Evolutionary conservation across 148 eudicot genomes (phyloP).

Genomic region (Nyssa sinensis): DNA sequence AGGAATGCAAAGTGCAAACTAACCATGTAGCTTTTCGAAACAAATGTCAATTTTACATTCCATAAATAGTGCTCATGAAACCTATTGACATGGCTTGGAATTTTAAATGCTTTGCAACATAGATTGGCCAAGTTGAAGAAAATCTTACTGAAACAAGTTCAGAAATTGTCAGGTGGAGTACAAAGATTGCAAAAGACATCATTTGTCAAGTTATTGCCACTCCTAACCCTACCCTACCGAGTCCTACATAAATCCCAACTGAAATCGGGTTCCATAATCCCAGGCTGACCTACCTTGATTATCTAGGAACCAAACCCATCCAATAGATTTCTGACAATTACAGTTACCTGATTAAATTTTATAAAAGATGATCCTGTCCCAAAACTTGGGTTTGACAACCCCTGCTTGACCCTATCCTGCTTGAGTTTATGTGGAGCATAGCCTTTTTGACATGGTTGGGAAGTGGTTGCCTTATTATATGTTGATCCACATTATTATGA

Average conservation of each 20-base stretch:
- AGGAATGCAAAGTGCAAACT: background rate
- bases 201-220: background rate
- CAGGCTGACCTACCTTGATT: background rate
- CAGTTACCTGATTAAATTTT: background rate
- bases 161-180: background rate
- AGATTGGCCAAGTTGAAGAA: constrained; percentile 3
- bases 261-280: background rate
- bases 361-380: background rate
- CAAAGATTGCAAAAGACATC: background rate
- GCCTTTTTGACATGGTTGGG: background rate
- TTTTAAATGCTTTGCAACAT: background rate
- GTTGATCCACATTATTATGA: background rate
- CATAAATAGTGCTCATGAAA: background rate
- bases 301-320: background rate
- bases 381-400: background rate
- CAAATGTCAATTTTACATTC: background rate
- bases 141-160: constrained; percentile 1
- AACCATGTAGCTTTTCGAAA: background rate
- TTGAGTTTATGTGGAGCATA: background rate
- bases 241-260: background rate
- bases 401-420: background rate
- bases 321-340: background rate
- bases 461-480: background rate
- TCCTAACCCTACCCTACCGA: background rate
- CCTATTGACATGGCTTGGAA: background rate